Evolutionary conservation across 139 green algal species (phyloP).

Genomic region (Chlamydomonas asymmetrica): DNA sequence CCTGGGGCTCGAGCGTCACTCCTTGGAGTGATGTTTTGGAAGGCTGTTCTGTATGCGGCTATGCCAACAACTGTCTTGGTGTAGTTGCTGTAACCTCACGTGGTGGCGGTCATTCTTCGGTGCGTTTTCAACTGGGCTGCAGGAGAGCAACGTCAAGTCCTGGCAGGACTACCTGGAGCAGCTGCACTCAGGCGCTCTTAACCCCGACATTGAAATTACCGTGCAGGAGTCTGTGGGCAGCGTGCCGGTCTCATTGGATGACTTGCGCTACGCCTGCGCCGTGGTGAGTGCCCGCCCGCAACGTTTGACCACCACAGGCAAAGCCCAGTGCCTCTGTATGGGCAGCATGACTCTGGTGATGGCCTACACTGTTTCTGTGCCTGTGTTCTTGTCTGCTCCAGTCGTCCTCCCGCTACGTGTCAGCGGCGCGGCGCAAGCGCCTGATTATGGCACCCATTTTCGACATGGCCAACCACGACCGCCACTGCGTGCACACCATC

Average conservation of each 20-base stretch:
- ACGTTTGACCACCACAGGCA: too few relatives aligned
- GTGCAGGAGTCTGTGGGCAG: conserved; percentile 18
- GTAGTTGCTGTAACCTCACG: too few relatives aligned
- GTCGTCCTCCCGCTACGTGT: conserved; percentile 32
- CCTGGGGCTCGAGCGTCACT: too few relatives aligned
- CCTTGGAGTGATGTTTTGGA: too few relatives aligned
- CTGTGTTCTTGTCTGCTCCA: too few relatives aligned
- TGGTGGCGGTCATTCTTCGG: too few relatives aligned
- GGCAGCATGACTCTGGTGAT: too few relatives aligned
- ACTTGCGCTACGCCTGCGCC: conserved; percentile 23
- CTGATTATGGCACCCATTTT: conserved; percentile 25
- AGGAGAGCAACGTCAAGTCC: conserved; percentile 10
- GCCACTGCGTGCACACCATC: conserved; percentile 3
- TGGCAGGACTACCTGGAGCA: neutral
- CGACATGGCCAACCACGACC: conserved; percentile 27
- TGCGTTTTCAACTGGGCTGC: too few relatives aligned
- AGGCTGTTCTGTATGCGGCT: too few relatives aligned
- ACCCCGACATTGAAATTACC: conserved; percentile 21
- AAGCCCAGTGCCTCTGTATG: too few relatives aligned
- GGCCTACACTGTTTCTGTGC: too few relatives aligned
- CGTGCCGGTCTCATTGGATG: neutral
- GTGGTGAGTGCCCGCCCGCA: conserved; percentile 26
- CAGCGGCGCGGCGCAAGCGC: neutral
- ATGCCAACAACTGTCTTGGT: too few relatives aligned
- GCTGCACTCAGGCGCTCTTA: neutral